Percentiles rank a stretch among this genome's conserved stretches.
Conservation (phyloP, 2,329 filamentous ascomycete species). For the Colletotrichum echinochloae region DNA sequence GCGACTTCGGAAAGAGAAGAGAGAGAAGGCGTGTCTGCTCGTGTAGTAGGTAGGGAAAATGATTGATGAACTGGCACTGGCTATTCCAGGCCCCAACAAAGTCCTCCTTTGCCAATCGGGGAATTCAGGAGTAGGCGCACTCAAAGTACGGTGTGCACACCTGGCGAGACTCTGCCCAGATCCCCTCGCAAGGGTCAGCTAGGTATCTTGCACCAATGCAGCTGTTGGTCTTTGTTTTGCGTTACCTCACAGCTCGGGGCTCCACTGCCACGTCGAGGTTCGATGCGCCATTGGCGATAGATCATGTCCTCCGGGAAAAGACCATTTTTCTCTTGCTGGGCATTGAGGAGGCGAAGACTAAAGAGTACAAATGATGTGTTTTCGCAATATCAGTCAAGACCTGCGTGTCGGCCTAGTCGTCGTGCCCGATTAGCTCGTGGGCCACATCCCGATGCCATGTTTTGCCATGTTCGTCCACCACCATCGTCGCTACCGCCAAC, state of each 20-base stretch:
- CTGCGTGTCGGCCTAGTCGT: conserved; percentile 36
- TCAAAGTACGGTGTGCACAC: conserved; percentile 40
- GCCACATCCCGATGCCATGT: conserved; percentile 26
- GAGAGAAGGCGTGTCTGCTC: neutral
- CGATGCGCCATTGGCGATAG: conserved; percentile 9
- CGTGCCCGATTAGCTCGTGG: conserved; percentile 37
- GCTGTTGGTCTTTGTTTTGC: conserved; percentile 37
- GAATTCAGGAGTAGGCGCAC: conserved; percentile 31
- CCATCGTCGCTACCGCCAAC: neutral
- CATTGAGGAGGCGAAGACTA: conserved; percentile 4
- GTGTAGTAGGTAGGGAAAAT: conserved; percentile 16
- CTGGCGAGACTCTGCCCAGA: conserved; percentile 38
- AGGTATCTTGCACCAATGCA: conserved; percentile 35
- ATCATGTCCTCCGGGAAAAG: conserved; percentile 11
- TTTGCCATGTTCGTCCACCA: conserved; percentile 18
- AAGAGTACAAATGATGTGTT: neutral
- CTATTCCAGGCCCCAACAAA: conserved; percentile 38
- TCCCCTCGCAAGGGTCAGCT: conserved; percentile 33
- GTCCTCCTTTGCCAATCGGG: conserved; percentile 36
- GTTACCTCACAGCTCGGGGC: conserved; percentile 35
- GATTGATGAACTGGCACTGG: conserved; percentile 37
- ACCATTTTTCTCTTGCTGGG: conserved; percentile 22
- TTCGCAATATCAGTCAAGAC: conserved; percentile 15
- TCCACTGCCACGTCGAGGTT: conserved; percentile 39
- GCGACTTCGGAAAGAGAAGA: neutral